phyloP scores from a whole-genome alignment of 2,329 filamentous ascomycete genomes.

The Ambrosiella beaveri region DNA sequence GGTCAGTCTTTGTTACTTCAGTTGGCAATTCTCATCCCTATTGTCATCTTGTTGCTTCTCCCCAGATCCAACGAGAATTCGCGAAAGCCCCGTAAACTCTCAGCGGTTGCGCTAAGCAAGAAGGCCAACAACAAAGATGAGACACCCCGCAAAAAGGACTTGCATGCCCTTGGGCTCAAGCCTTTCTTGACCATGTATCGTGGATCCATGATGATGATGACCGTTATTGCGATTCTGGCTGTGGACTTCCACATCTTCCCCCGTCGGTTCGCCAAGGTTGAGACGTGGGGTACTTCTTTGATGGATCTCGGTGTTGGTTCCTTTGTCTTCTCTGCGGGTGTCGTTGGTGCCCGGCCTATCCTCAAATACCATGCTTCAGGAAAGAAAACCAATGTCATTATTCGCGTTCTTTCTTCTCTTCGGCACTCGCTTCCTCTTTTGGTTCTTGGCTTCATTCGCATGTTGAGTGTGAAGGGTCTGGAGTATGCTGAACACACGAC shows the following conservation, averaged over 20 bases:
- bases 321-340: constrained; percentile 85
- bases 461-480: constrained; percentile 80
- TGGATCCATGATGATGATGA: constrained; percentile 78
- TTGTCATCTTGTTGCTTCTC: constrained; percentile 41
- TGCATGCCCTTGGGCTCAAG: constrained; percentile 51
- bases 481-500: constrained; percentile 96
- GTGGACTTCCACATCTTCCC: constrained; percentile 92
- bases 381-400: constrained; percentile 29
- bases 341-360: constrained; percentile 72
- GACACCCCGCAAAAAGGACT: constrained; percentile 14
- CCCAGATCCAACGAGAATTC: constrained; percentile 21
- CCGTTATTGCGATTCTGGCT: constrained; percentile 82
- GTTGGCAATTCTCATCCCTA: constrained; percentile 54
- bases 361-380: constrained; percentile 49
- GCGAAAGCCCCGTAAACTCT: background rate
- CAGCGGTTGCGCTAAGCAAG: constrained; percentile 26
- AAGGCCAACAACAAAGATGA: constrained; percentile 16
- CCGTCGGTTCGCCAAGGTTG: constrained; percentile 87
- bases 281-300: constrained; percentile 98
- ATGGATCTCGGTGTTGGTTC: constrained; percentile 97
- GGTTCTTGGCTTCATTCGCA: constrained; percentile 58
- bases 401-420: constrained; percentile 47
- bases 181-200: constrained; percentile 88
- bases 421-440: constrained; percentile 74
- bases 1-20: constrained; percentile 44